Evolutionary conservation across 2,329 filamentous ascomycete species (phyloP).

Genomic region (Colletotrichum sp.): DNA sequence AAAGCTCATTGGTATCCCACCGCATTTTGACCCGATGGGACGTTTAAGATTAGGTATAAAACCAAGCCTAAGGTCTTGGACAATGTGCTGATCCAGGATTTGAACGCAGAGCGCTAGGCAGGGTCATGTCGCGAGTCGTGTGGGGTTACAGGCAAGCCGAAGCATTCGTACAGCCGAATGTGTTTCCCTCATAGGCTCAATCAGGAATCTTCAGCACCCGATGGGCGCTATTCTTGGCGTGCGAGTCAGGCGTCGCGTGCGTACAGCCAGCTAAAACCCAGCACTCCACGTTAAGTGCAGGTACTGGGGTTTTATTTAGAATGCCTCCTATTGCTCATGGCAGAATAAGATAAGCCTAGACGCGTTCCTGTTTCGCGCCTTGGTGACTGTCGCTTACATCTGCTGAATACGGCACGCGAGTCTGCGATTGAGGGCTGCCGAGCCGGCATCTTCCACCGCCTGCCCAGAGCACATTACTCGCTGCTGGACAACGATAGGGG

Average conservation of each 20-base stretch:
- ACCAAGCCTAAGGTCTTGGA: neutral
- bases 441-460: neutral
- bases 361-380: neutral
- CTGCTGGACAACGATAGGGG: neutral
- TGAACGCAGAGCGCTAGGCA: accelerated
- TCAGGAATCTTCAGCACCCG: neutral
- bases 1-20: neutral
- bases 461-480: neutral
- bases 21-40: neutral
- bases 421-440: neutral
- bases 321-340: neutral
- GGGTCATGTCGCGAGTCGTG: neutral
- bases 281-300: neutral
- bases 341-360: neutral
- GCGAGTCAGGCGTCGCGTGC: neutral
- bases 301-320: neutral
- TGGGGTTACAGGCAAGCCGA: neutral
- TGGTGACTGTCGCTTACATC: neutral
- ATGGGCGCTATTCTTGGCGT: neutral
- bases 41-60: neutral
- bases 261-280: neutral
- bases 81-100: neutral
- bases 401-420: neutral
- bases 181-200: neutral
- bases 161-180: neutral